phyloP scores from a whole-genome alignment of 176 grass and related monocot genomes.

The Avena atlantica region DNA sequence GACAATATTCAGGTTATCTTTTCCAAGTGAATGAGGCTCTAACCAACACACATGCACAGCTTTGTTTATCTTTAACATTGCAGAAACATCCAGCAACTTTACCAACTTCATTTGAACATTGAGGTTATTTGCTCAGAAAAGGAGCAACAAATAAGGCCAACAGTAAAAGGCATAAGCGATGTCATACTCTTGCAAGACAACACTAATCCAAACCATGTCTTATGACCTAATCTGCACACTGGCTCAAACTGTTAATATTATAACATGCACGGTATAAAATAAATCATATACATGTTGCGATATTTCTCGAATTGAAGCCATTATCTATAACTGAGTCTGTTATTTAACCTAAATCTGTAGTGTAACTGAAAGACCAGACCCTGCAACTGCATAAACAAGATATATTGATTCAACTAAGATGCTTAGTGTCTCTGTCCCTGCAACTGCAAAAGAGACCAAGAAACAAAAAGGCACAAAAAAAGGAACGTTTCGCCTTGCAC shows the following conservation, averaged over 20 bases:
- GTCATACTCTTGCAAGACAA: slow-evolving; percentile 26
- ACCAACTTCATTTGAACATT: slow-evolving; percentile 28
- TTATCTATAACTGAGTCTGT: not conserved
- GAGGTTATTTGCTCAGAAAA: slow-evolving; percentile 20
- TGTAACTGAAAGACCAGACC: not conserved
- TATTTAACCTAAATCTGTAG: slow-evolving; percentile 39
- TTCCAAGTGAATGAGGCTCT: not conserved
- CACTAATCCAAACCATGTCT: slow-evolving; percentile 32
- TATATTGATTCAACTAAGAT: slow-evolving; percentile 22
- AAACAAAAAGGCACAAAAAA: slow-evolving; percentile 32
- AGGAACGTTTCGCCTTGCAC: slow-evolving; percentile 36
- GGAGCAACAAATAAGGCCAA: slow-evolving; percentile 27
- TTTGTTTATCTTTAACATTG: slow-evolving; percentile 23
- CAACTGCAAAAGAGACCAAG: slow-evolving; percentile 49
- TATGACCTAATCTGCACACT: slow-evolving; percentile 52
- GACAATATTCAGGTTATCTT: not conserved
- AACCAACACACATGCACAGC: not conserved
- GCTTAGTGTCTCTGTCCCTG: slow-evolving; percentile 42
- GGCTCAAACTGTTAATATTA: slow-evolving; percentile 50
- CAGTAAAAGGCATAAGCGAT: slow-evolving; percentile 14
- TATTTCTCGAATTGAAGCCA: slow-evolving; percentile 8
- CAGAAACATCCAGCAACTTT: slow-evolving; percentile 34
- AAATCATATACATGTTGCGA: slow-evolving; percentile 10
- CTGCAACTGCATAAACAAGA: slow-evolving; percentile 46
- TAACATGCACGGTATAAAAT: slow-evolving; percentile 8